Conservation (phyloP, 2,329 filamentous ascomycete genomes). For the Escovopsis sp. region DNA sequence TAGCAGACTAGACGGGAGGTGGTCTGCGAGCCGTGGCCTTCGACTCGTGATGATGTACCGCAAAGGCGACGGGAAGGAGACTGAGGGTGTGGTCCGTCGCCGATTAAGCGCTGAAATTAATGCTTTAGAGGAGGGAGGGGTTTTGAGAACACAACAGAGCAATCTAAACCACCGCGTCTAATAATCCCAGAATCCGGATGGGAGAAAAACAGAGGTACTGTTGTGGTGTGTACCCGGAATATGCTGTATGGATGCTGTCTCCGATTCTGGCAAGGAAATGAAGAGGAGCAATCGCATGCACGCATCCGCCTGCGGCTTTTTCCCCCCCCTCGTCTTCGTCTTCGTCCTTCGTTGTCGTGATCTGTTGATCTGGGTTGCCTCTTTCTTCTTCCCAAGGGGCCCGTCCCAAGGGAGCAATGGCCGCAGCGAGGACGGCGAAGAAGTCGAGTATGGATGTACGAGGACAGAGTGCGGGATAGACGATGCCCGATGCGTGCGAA, state of each 20-base stretch:
- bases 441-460: neutral
- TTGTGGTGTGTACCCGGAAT: too few relatives aligned
- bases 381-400: conserved; percentile 7
- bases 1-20: too few relatives aligned
- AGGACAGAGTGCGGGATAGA: conserved; percentile 1
- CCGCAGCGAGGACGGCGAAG: conserved; percentile 5
- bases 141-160: conserved; percentile 9
- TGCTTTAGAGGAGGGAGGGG: conserved; percentile 3
- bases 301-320: conserved; percentile 11
- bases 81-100: conserved; percentile 4
- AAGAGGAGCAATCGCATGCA: conserved; percentile 8
- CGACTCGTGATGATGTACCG: conserved; percentile 1
- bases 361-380: too few relatives aligned
- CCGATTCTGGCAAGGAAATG: conserved; percentile 9
- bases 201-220: conserved; percentile 6
- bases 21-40: conserved; percentile 3
- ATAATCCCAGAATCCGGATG: conserved; percentile 19
- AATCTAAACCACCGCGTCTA: conserved; percentile 27
- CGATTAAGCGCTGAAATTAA: conserved; percentile 9
- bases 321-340: too few relatives aligned
- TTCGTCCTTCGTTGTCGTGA: too few relatives aligned
- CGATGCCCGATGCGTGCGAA: too few relatives aligned
- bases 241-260: too few relatives aligned
- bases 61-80: conserved; percentile 3
- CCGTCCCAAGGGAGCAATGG: conserved; percentile 3